These are phyloP conservation scores for Ustilaginoidea virens DNA, from an alignment of 2,329 filamentous ascomycete species.

Conservation along the genomic window DNA sequence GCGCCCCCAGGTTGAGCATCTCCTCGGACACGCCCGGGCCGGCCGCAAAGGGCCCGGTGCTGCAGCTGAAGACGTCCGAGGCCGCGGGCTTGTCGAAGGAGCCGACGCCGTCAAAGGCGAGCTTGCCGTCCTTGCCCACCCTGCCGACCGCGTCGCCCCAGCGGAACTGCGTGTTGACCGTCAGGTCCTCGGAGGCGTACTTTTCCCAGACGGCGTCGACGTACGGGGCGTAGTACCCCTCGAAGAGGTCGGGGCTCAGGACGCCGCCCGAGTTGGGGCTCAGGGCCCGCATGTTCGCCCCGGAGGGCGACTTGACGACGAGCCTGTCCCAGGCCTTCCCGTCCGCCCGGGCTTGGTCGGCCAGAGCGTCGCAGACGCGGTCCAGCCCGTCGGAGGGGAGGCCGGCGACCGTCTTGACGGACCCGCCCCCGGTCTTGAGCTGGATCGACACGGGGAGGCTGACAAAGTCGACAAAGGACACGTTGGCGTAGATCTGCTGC, in stretches of 20 bases:
- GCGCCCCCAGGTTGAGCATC: slow-evolving; percentile 50
- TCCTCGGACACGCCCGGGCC: slow-evolving; percentile 25
- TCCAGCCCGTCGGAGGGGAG: slow-evolving; percentile 30
- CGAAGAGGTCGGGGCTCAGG: slow-evolving; percentile 27
- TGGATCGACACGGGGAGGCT: slow-evolving; percentile 44
- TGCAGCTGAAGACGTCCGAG: slow-evolving; percentile 35
- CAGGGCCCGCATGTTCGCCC: slow-evolving; percentile 29
- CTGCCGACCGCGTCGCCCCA: slow-evolving; percentile 33
- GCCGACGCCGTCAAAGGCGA: slow-evolving; percentile 25
- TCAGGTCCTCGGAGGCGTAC: slow-evolving; percentile 28
- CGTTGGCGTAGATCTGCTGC: slow-evolving; percentile 48
- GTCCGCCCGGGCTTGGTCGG: slow-evolving; percentile 28
- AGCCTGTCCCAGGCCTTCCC: slow-evolving; percentile 36
- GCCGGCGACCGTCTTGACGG: slow-evolving; percentile 30
- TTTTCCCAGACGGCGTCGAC: slow-evolving; percentile 36
- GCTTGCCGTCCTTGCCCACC: slow-evolving; percentile 19
- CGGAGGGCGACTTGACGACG: slow-evolving; percentile 25
- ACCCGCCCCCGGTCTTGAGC: slow-evolving; percentile 31
- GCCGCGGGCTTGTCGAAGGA: slow-evolving; percentile 33
- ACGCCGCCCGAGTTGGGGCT: slow-evolving; percentile 35
- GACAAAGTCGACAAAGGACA: slow-evolving; percentile 66
- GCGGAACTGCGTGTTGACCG: slow-evolving; percentile 36
- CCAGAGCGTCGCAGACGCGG: slow-evolving; percentile 27
- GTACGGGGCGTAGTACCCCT: slow-evolving; percentile 33
- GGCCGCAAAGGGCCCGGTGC: slow-evolving; percentile 38